Evolutionary conservation across 257 asterid genomes (phyloP).

Genomic region (Nicotiana sylvestris): DNA sequence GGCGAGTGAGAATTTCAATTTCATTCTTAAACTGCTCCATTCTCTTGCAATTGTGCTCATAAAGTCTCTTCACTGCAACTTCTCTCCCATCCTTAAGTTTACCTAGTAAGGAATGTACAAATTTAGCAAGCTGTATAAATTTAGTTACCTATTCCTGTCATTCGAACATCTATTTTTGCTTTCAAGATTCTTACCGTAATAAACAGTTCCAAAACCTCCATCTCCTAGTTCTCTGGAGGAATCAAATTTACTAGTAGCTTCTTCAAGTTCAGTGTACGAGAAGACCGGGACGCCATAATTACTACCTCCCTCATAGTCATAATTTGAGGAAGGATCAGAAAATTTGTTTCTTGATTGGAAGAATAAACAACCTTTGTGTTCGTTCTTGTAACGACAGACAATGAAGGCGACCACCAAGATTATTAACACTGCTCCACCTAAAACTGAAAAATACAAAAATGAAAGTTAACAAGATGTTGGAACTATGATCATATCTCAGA

Average conservation of each 20-base stretch:
- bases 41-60: constrained; percentile 63
- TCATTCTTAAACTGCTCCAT: constrained; percentile 75
- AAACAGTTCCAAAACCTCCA: constrained; percentile 83
- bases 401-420: constrained; percentile 5
- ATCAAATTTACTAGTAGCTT: constrained; percentile 55
- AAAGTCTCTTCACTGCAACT: constrained; percentile 77
- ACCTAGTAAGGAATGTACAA: constrained; percentile 33
- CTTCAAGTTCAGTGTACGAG: constrained; percentile 56
- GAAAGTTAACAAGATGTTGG: neutral
- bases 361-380: neutral
- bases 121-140: neutral
- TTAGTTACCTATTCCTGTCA: neutral
- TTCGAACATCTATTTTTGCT: neutral
- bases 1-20: constrained; percentile 51
- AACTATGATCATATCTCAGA: constrained; percentile 1
- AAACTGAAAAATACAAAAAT: constrained; percentile 23
- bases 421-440: constrained; percentile 31
- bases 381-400: constrained; percentile 33
- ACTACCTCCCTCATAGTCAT: constrained; percentile 38
- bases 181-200: constrained; percentile 46
- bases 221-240: constrained; percentile 62
- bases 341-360: constrained; percentile 36
- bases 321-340: constrained; percentile 35
- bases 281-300: constrained; percentile 50
- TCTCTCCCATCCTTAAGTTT: constrained; percentile 74